A percentile compares a stretch with the other conserved stretches of the same genome.
Evolutionary conservation across 2,329 filamentous ascomycete genomes (phyloP).

Genomic region (Sporothrix pallida): DNA sequence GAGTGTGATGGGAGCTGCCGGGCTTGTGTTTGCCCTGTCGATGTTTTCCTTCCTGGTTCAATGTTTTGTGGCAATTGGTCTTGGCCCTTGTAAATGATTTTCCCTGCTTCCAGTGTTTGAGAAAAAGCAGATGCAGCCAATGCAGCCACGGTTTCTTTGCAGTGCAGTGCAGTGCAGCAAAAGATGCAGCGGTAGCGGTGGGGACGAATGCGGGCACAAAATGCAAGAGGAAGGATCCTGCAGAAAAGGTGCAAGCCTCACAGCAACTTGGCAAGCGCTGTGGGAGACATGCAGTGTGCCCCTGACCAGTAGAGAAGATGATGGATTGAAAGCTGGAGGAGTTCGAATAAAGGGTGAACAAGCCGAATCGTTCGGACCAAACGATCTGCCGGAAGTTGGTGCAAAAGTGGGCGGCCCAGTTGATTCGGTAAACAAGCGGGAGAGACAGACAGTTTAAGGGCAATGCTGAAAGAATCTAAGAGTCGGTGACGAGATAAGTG

Average conservation of each 20-base stretch:
- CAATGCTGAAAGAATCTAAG: neutral
- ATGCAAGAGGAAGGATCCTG: slow-evolving; percentile 15
- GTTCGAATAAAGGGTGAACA: neutral
- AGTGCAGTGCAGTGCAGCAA: slow-evolving; percentile 31
- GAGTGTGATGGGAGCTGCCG: slow-evolving; percentile 27
- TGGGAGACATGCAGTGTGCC: slow-evolving; percentile 26
- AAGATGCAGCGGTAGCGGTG: slow-evolving; percentile 27
- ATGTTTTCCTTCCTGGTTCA: neutral
- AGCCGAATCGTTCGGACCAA: neutral
- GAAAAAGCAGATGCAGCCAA: slow-evolving; percentile 17
- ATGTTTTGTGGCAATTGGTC: neutral
- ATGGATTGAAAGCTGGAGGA: neutral
- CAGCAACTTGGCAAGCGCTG: neutral
- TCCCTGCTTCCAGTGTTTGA: slow-evolving; percentile 11
- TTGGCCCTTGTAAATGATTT: slow-evolving; percentile 17
- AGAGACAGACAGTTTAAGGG: slow-evolving; percentile 15
- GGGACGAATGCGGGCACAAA: slow-evolving; percentile 27
- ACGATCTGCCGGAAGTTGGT: neutral
- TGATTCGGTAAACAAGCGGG: neutral
- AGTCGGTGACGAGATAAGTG: neutral
- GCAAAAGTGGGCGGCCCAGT: neutral
- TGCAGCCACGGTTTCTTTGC: slow-evolving; percentile 23
- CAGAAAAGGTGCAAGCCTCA: slow-evolving; percentile 5
- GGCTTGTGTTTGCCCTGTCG: slow-evolving; percentile 18
- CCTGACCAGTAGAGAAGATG: neutral